phyloP scores from a whole-genome alignment of 2,329 filamentous ascomycete species.

The Xylariaceae sp. region DNA sequence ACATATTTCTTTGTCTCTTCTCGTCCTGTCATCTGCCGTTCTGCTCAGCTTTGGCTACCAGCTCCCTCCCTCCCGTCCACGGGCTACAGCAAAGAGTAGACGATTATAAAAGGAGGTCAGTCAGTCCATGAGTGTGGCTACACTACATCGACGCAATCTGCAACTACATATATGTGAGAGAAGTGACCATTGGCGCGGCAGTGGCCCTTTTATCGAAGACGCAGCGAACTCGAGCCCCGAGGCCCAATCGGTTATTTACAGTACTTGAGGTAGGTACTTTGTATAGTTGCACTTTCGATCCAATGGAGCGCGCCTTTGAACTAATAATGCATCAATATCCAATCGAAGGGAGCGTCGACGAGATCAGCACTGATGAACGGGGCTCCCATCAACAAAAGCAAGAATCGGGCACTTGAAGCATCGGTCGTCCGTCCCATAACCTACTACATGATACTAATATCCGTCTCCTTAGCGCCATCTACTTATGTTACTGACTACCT shows the following conservation, averaged over 20 bases:
- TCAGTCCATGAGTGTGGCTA: constrained; percentile 1
- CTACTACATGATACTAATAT: neutral
- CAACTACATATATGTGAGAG: neutral
- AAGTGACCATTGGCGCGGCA: constrained; percentile 6
- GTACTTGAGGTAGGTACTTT: neutral
- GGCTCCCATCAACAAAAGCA: neutral
- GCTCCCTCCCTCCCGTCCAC: neutral
- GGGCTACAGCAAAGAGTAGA: neutral
- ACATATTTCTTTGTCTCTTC: no score
- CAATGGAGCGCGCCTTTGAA: neutral
- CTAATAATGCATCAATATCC: neutral
- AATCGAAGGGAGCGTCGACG: neutral
- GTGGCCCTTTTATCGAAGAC: constrained; percentile 9
- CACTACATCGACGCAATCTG: constrained; percentile 6
- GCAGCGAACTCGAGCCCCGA: neutral
- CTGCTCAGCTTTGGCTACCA: no score
- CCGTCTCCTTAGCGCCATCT: neutral
- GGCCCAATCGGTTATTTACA: neutral
- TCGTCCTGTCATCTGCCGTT: no score
- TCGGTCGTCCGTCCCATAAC: neutral
- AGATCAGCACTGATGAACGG: neutral
- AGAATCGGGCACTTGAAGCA: neutral
- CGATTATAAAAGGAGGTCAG: neutral
- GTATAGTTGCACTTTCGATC: neutral
- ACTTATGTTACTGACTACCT: neutral